These are phyloP conservation scores for Rhododendron mucronatum DNA, from an alignment of 148 eudicot genomes.

Conservation along the genomic window DNA sequence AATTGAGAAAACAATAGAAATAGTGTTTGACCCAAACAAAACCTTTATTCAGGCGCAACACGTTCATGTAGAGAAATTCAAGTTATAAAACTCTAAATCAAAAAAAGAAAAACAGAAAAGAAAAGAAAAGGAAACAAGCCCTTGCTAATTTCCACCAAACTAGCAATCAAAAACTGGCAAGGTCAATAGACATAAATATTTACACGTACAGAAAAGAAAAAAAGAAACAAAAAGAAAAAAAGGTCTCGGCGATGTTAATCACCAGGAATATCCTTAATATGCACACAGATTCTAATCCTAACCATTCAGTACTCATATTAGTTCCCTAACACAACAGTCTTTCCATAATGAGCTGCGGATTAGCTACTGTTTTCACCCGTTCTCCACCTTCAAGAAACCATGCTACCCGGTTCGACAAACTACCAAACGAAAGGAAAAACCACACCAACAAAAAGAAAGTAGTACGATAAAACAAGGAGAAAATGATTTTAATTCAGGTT, in stretches of 20 bases:
- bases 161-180: neutral
- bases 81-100: neutral
- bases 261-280: conserved; percentile 6
- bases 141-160: neutral
- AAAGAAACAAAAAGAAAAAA: too few relatives aligned
- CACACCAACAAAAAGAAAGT: neutral
- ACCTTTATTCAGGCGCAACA: too few relatives aligned
- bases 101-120: neutral
- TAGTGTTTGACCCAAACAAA: neutral
- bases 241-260: neutral
- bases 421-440: neutral
- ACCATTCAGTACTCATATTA: neutral
- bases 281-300: neutral
- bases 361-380: neutral
- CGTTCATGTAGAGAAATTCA: neutral
- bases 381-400: neutral
- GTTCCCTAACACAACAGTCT: neutral
- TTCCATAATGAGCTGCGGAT: neutral
- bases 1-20: neutral
- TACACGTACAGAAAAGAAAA: neutral
- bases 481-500: neutral
- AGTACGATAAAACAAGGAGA: neutral
- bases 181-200: neutral
- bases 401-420: neutral
- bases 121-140: too few relatives aligned